These are phyloP conservation scores for Torulaspora pretoriensis DNA, from an alignment of 1,139 yeast species.

Conservation along the genomic window DNA sequence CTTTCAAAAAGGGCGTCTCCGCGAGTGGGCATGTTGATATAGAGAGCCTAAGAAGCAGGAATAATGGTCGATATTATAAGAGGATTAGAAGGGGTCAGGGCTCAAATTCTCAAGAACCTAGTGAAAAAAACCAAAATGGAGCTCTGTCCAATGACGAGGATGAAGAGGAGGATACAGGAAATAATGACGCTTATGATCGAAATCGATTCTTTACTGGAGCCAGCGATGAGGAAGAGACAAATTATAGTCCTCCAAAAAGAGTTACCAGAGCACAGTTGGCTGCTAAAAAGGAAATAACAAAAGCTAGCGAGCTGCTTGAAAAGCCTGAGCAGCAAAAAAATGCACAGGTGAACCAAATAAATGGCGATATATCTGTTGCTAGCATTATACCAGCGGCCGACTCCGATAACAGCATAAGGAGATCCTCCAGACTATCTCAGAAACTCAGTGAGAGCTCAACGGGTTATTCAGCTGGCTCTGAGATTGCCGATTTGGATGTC, in stretches of 20 bases:
- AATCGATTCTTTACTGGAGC: conserved; percentile 1
- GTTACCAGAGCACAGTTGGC: conserved; percentile 14
- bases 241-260: conserved; percentile 5
- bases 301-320: conserved; percentile 4
- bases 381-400: conserved; percentile 20
- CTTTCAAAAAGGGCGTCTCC: conserved; percentile 34
- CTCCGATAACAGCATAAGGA: conserved; percentile 20
- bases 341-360: conserved; percentile 1
- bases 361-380: conserved; percentile 21
- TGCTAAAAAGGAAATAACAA: conserved; percentile 5
- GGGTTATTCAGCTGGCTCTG: conserved; percentile 6
- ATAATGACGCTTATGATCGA: conserved; percentile 7
- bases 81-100: conserved; percentile 17
- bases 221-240: conserved; percentile 2
- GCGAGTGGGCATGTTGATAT: conserved; percentile 35
- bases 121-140: conserved; percentile 4
- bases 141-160: conserved; percentile 10
- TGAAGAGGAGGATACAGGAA: conserved; percentile 5
- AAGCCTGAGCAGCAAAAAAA: conserved; percentile 6
- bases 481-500: conserved; percentile 3
- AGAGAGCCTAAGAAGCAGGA: conserved; percentile 27
- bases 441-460: conserved; percentile 6
- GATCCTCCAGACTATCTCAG: conserved; percentile 30
- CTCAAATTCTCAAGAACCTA: conserved; percentile 2
- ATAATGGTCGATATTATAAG: conserved; percentile 29